Base-by-base conservation (phyloP, 192 early-diverging fungal genomes). In the Coemansia sp. region DNA sequence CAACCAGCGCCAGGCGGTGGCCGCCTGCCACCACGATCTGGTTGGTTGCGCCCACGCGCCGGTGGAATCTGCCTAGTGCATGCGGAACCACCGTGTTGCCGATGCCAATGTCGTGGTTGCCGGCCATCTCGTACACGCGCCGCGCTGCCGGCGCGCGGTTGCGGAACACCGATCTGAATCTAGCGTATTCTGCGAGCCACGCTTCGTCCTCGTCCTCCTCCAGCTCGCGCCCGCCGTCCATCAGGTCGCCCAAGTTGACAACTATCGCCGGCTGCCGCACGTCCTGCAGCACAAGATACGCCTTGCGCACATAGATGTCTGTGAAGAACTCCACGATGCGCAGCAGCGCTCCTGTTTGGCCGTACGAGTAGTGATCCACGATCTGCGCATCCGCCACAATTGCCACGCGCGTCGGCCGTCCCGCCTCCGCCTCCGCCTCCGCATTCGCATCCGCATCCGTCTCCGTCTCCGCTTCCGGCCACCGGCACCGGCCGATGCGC, bases 81-180 rank as follows among this genome's bases (percentile, higher is more conserved):
- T 32, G 7, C 0, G 18, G 47, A 21, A 85, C 68, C 15, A 93
- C 65, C 0, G 83, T 82, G 59, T 89, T 80, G 16, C 92, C 89
- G 43, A 92, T 92, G 0, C 96, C 96, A 51, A 96, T 88, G 73
- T 98, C 96, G 73, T 98, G 96, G 77, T 96, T 98, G 5, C 96
- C 96, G 4, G 90, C 90, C 76, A 92, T 88, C 67, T 90, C 83
- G 13, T 85, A 83, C 4, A 88, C 73, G 19, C 62, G 68, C 8
- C 58, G 51, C 21, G 1, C 26, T 0, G 60, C 37, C 0, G 80
- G 83, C 19, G 71, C 67, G 37, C 72, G 41, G 70, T 62, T 79
- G 67, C 13, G 8, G 71, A 89, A 90, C 15, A 92, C 76, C 19
- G 83, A 61, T 12, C 76, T 37, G 57, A 88, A 87, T 5, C 90